phyloP scores from a whole-genome alignment of 2,329 filamentous ascomycete genomes.

The Monilinia aucupariae region DNA sequence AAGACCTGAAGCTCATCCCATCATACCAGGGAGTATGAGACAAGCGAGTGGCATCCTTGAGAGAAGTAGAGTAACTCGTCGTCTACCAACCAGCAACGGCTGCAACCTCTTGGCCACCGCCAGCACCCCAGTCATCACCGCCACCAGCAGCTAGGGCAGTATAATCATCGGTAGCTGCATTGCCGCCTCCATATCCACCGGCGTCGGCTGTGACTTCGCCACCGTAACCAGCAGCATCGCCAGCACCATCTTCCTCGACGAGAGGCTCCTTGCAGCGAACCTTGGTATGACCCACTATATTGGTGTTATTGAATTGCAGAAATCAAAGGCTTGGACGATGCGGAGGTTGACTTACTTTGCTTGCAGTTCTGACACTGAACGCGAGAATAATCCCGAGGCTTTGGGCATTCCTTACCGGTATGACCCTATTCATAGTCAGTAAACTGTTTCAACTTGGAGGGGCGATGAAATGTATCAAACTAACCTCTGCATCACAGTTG shows the following conservation, averaged over 20 bases:
- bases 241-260: slow-evolving; percentile 25
- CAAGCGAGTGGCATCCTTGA: not conserved
- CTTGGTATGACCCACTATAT: slow-evolving; percentile 38
- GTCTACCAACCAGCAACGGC: slow-evolving; percentile 5
- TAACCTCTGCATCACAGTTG: slow-evolving; percentile 54
- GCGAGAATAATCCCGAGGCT: slow-evolving; percentile 49
- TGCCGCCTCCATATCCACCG: not conserved
- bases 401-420: slow-evolving; percentile 52
- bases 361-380: slow-evolving; percentile 55
- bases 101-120: not conserved
- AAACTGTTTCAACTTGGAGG: not conserved
- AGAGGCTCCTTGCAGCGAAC: slow-evolving; percentile 38
- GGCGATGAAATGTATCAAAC: not conserved
- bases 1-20: not conserved
- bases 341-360: slow-evolving; percentile 35
- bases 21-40: not conserved
- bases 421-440: slow-evolving; percentile 42
- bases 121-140: slow-evolving; percentile 1
- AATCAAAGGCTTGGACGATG: not conserved
- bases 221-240: slow-evolving; percentile 18
- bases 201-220: not conserved
- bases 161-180: slow-evolving; percentile 5
- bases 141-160: slow-evolving; percentile 5
- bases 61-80: not conserved
- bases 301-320: slow-evolving; percentile 1